Conservation (phyloP, 495 filamentous ascomycete genomes). For the Penicillium silybi region DNA sequence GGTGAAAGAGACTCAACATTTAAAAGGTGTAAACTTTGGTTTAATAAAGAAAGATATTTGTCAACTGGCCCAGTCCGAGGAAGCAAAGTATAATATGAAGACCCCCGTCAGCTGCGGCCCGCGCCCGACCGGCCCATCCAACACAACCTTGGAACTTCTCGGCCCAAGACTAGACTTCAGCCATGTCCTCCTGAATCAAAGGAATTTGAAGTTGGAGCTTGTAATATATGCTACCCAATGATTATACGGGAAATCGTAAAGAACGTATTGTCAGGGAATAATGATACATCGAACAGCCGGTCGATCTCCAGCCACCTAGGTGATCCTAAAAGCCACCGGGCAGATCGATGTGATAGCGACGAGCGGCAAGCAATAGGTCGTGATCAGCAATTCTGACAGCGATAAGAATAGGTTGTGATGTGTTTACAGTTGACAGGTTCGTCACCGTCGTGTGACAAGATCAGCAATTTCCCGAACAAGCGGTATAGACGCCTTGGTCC, state of each 20-base stretch:
- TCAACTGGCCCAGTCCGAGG: neutral
- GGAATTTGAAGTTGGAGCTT: neutral
- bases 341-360: slow-evolving; percentile 3
- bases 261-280: slow-evolving; percentile 5
- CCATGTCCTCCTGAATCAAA: neutral
- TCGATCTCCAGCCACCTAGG: neutral
- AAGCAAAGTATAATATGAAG: neutral
- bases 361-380: neutral
- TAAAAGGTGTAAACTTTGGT: neutral
- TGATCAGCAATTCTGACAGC: neutral
- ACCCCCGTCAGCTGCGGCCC: neutral
- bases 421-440: slow-evolving; percentile 19
- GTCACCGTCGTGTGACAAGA: slow-evolving; percentile 21
- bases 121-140: neutral
- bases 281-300: neutral
- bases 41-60: neutral
- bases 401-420: slow-evolving; percentile 17
- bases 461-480: slow-evolving; percentile 14
- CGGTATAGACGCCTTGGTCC: slow-evolving; percentile 9
- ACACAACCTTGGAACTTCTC: neutral
- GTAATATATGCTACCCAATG: neutral
- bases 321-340: slow-evolving; percentile 7
- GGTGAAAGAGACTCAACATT: neutral
- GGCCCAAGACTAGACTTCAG: neutral
- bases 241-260: neutral